A percentile compares a stretch with the other conserved stretches of the same genome.
Evolutionary conservation across 2,329 filamentous ascomycete species (phyloP).

Genomic region (Eutypella sp.): DNA sequence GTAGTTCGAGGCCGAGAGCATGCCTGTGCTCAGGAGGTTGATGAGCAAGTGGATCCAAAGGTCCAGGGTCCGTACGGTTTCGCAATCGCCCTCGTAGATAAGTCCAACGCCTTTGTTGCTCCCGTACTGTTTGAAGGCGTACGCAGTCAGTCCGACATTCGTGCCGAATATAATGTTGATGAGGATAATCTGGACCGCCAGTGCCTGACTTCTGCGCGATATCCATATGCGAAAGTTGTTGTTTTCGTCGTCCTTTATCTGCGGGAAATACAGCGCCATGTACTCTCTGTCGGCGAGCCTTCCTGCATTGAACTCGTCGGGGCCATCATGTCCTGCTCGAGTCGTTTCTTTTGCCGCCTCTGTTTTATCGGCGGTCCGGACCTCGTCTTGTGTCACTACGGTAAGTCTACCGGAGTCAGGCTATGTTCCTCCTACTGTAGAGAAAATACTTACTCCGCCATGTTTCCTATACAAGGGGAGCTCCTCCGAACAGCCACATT

Average conservation of each 20-base stretch:
- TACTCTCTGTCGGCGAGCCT: constrained; percentile 1
- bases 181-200: constrained; percentile 17
- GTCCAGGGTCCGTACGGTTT: constrained; percentile 12
- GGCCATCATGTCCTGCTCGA: too few species aligned
- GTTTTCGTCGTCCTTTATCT: constrained; percentile 11
- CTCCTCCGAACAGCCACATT: too few species aligned
- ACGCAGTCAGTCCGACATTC: constrained; percentile 15
- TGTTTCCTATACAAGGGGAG: too few species aligned
- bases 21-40: constrained; percentile 24
- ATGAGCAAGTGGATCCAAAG: constrained; percentile 26
- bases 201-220: constrained; percentile 13
- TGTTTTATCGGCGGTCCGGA: too few species aligned
- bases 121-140: constrained; percentile 7
- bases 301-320: background rate
- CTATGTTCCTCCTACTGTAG: too few species aligned
- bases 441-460: too few species aligned
- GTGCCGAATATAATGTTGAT: constrained; percentile 17
- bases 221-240: constrained; percentile 13
- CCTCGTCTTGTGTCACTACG: too few species aligned
- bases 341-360: too few species aligned
- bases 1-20: constrained; percentile 32
- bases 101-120: constrained; percentile 19
- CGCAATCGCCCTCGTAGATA: constrained; percentile 22
- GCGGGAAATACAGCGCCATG: constrained; percentile 19
- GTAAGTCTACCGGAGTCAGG: too few species aligned